phyloP scores from a whole-genome alignment of 2,329 filamentous ascomycete species.

The Huntiella decipiens region DNA sequence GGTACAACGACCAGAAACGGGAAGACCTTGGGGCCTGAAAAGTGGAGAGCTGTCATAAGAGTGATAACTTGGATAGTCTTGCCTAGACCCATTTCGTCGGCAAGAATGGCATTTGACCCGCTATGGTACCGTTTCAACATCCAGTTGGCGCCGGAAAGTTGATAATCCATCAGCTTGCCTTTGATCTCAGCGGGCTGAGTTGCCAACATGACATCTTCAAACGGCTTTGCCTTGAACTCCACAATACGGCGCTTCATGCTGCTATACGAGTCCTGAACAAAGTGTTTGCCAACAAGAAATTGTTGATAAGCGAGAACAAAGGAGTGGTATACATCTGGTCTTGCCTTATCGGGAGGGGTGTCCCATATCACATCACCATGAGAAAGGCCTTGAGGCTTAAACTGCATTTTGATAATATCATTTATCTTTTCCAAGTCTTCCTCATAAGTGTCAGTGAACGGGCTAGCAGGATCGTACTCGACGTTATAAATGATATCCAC shows the following conservation, averaged over 20 bases:
- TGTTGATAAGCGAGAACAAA: conserved; percentile 74
- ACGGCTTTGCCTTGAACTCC: conserved; percentile 45
- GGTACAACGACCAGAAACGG: conserved; percentile 88
- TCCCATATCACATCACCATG: conserved; percentile 93
- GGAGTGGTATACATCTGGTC: conserved; percentile 50
- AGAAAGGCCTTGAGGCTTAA: conserved; percentile 82
- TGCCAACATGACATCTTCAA: conserved; percentile 39
- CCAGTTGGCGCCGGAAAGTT: conserved; percentile 88
- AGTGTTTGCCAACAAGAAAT: conserved; percentile 62
- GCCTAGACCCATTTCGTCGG: conserved; percentile 94
- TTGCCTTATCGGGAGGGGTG: conserved; percentile 48
- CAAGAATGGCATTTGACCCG: conserved; percentile 70
- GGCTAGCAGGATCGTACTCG: conserved; percentile 29
- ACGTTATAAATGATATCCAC: conserved; percentile 81
- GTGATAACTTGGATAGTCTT: conserved; percentile 91
- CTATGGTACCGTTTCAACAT: conserved; percentile 76
- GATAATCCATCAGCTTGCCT: conserved; percentile 81
- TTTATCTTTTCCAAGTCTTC: conserved; percentile 53
- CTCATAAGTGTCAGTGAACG: conserved; percentile 38
- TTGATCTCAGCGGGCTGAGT: conserved; percentile 55
- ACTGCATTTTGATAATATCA: conserved; percentile 53
- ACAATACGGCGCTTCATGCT: conserved; percentile 49
- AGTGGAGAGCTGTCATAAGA: conserved; percentile 54
- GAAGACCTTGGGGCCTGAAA: conserved; percentile 52
- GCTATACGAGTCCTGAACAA: conserved; percentile 34